Evolutionary conservation across 2,329 filamentous ascomycete species (phyloP), one percentile per base, ranked within the genome.

Genomic region (Botrytis cinerea): DNA sequence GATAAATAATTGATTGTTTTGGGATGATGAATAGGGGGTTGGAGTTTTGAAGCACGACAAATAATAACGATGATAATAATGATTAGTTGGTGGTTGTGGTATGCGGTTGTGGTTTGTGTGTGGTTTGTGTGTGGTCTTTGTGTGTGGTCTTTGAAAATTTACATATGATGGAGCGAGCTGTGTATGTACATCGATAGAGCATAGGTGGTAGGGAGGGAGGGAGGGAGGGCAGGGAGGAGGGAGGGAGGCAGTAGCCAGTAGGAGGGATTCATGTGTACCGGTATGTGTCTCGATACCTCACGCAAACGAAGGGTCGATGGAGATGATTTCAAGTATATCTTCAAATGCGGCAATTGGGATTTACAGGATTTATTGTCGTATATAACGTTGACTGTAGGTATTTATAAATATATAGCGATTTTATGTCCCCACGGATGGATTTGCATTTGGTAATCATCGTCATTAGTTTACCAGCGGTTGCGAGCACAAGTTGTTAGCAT

Each of bases 21-120:
- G 61, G 61, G 38, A 67, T 67, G 61, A 54, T 67, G 64, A 54
- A 67, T 67, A 67, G 35, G 64, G 64, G 64, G 32, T 51, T 62
- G 60, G 32, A 51, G 46, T 9, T 54, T 54, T 28, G 51, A 54
- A 54, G 51, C 51, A 54, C 25, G n/a, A 18, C n/a, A 54, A 28
- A 54, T 45, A 6, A 45, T 5, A 9, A 43, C 14, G 12, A 43
- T 43, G 40, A 43, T 43, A 14, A 43, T 43, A 9, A 43, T 16
- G 14, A 43, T n/a, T 38, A 10, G 38, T 9, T 45, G 38, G 12
- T 18, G 38, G 40, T 35, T 35, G 12, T 18, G 38, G 40, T 20
- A 5, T 35, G 12, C 9, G 38, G 40, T 20, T n/a, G 51, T n/a
- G 51, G 35, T n/a, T 28, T 43, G 60, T 59, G 28, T 59, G 28